These are phyloP conservation scores for Rhizophagus sp. DNA, from an alignment of 192 early-diverging fungal genomes.

Conservation along the genomic window DNA sequence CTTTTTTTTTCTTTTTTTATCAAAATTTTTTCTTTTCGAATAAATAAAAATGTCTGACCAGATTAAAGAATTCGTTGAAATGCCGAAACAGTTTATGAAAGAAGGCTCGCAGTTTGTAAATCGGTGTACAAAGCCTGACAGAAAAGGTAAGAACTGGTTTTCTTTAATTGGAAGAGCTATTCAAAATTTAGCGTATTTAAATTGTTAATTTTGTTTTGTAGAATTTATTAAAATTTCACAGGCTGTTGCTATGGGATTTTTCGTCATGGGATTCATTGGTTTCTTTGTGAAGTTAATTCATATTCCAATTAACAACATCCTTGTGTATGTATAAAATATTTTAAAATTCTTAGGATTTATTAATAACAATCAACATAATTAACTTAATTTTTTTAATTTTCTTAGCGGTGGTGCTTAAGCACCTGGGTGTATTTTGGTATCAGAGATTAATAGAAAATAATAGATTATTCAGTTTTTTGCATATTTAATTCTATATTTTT, in stretches of 20 bases:
- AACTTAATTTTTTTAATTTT: neutral
- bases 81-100: conserved; percentile 89
- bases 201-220: conserved; percentile 31
- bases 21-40: neutral
- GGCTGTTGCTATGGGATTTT: conserved; percentile 93
- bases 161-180: neutral
- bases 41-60: conserved; percentile 25
- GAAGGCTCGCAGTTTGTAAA: conserved; percentile 90
- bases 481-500: too few relatives aligned
- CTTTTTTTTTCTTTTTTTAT: neutral
- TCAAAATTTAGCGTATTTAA: neutral
- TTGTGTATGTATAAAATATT: conserved; percentile 64
- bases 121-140: conserved; percentile 97
- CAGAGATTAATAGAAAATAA: neutral
- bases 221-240: conserved; percentile 94
- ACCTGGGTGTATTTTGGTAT: neutral
- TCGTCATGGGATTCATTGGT: conserved; percentile 96
- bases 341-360: neutral
- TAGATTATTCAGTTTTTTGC: neutral
- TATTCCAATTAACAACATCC: conserved; percentile 99
- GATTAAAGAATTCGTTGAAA: conserved; percentile 61
- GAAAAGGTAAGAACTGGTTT: conserved; percentile 60
- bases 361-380: too few relatives aligned
- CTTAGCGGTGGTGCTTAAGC: neutral
- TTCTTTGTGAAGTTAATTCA: conserved; percentile 99